phyloP scores from a whole-genome alignment of 495 filamentous ascomycete genomes.

The Talaromyces wortmannii region DNA sequence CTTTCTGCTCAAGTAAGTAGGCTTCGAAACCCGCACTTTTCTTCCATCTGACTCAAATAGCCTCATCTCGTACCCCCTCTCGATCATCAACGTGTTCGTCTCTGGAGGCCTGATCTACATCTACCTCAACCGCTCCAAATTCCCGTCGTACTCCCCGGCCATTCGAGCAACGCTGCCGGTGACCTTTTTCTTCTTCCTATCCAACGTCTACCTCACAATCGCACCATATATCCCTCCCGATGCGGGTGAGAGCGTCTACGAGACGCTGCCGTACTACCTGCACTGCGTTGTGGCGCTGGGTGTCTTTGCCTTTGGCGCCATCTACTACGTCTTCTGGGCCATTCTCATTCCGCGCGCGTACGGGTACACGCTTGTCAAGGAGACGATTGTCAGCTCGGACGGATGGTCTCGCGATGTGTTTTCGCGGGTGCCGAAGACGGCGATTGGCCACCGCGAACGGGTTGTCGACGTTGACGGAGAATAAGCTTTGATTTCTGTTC shows the following conservation, averaged over 20 bases:
- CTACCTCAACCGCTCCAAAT: conserved; percentile 41
- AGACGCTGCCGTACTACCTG: conserved; percentile 59
- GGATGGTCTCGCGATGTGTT: conserved; percentile 40
- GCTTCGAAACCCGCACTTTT: background rate
- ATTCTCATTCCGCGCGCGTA: conserved; percentile 43
- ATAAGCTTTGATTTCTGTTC: too few species aligned
- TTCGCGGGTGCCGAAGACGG: conserved; percentile 17
- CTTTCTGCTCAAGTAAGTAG: conserved; percentile 44
- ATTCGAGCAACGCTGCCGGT: conserved; percentile 33
- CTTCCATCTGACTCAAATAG: background rate
- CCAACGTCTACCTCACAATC: conserved; percentile 51
- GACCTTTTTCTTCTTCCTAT: conserved; percentile 47
- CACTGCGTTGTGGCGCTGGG: conserved; percentile 52
- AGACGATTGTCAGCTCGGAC: conserved; percentile 50
- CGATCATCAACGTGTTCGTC: conserved; percentile 55
- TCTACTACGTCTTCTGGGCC: conserved; percentile 55
- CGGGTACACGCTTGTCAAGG: conserved; percentile 53
- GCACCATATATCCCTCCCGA: conserved; percentile 61
- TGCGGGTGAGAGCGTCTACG: conserved; percentile 49
- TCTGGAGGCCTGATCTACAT: conserved; percentile 49
- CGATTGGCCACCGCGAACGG: background rate
- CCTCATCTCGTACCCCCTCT: conserved; percentile 54
- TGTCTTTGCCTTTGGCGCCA: conserved; percentile 44
- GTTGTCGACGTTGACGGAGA: too few species aligned
- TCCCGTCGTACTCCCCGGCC: conserved; percentile 27